Base-by-base conservation (phyloP, 345 rosid genomes). In the Eucalyptus camaldulensis region DNA sequence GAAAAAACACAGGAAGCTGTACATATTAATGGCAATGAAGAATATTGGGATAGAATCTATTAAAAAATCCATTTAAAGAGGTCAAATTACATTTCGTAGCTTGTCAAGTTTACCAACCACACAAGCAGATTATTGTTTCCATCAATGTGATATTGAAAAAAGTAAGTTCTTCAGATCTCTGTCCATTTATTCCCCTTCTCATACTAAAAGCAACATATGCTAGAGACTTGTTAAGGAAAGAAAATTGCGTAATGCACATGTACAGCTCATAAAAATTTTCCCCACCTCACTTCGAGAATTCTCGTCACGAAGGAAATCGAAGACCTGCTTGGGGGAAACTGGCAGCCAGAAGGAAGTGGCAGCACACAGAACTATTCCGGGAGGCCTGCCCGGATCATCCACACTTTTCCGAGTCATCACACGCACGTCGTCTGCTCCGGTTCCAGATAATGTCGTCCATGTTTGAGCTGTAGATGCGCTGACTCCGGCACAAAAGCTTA, bases 271-370 rank as follows among this genome's bases (percentile, higher is more conserved):
- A 40, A 40, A 76, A 2, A 10, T 76, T 40, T 76, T 76, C 47
- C 47, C 62, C 95, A 97, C 99, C 96, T 95, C 94, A 49, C 31
- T 89, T 87, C 99, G 95, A 14, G 95, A 93, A 65, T 92, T 93
- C 88, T 96, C 99, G 40, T 98, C 98, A 4, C 98, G 94, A 33
- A 98, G 97, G 91, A 95, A 98, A 90, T 97, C 97, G 45, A 98
- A 96, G 83, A 96, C 94, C 47, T 88, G 88, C 51, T 93, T 93
- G 1, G 96, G 99, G 2, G 97, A 89, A 88, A 92, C 96, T 10
- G 99, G 97, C 83, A 97, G 92, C 99, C 99, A 98, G 89, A 97
- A 97, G 37, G 99, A 97, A 92, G 99, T 94, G 17, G 98, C 97
- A 50, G 97, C 99, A 87, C 96, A 94, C 11, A 98, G 94, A 54